Evolutionary conservation across 805 yeast species (phyloP).

Genomic region (Kazachstania kunashirensis): DNA sequence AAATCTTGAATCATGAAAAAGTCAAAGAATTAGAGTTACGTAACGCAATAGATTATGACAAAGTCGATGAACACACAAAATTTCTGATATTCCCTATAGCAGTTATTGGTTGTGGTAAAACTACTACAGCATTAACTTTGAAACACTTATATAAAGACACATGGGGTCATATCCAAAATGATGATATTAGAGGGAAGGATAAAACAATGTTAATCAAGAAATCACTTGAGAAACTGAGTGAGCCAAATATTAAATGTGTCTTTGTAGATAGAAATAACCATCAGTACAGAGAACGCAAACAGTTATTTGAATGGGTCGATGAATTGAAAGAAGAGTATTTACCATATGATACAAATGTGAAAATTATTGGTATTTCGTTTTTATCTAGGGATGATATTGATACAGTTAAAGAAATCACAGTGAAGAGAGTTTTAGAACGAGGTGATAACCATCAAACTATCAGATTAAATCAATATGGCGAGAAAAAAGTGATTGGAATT

Average conservation of each 20-base stretch:
- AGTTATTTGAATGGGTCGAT: constrained; percentile 46
- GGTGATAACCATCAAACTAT: constrained; percentile 90
- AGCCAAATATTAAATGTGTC: constrained; percentile 37
- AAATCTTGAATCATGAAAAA: constrained; percentile 40
- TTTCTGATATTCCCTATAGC: constrained; percentile 74
- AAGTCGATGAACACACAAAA: constrained; percentile 34
- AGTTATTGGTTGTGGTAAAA: constrained; percentile 91
- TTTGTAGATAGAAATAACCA: constrained; percentile 82
- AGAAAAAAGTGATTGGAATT: constrained; percentile 44
- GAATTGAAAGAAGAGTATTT: constrained; percentile 37
- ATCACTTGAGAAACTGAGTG: constrained; percentile 35
- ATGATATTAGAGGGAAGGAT: constrained; percentile 46
- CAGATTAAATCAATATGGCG: constrained; percentile 40
- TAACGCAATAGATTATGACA: constrained; percentile 30
- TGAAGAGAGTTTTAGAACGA: constrained; percentile 49
- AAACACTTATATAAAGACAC: constrained; percentile 39
- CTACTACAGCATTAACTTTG: constrained; percentile 65
- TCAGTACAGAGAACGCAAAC: constrained; percentile 55
- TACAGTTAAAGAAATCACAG: constrained; percentile 44
- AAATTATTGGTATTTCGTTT: constrained; percentile 63
- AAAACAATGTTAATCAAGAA: constrained; percentile 40
- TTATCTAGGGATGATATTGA: constrained; percentile 29
- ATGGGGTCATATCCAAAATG: constrained; percentile 79
- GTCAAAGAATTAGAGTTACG: constrained; percentile 31
- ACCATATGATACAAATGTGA: constrained; percentile 36